These are phyloP conservation scores for Epichloe uncinata DNA, from an alignment of 2,329 filamentous ascomycete species.

Conservation along the genomic window DNA sequence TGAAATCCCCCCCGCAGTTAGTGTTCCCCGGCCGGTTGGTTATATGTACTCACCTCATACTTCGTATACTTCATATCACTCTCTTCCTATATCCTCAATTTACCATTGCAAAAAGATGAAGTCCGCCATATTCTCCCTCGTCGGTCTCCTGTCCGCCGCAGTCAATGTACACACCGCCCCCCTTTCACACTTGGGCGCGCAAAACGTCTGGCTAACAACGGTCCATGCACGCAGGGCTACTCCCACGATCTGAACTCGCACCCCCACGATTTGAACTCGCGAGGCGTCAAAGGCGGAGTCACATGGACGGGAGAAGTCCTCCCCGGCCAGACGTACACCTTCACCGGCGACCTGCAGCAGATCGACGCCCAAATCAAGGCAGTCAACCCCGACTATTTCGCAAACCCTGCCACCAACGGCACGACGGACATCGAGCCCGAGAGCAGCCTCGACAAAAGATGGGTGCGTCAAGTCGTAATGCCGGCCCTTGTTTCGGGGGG, in stretches of 20 bases:
- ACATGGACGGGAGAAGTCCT: constrained; percentile 1
- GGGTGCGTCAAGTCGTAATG: not conserved
- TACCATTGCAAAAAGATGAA: not conserved
- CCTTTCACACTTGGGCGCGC: not conserved
- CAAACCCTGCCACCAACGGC: not conserved
- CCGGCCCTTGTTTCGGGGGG: too few species aligned
- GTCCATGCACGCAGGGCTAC: not conserved
- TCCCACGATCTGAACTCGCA: not conserved
- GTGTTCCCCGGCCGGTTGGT: too few species aligned
- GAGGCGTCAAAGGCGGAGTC: not conserved
- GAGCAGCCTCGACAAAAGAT: not conserved
- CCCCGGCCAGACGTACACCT: not conserved
- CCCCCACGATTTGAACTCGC: not conserved
- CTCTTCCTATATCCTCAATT: too few species aligned
- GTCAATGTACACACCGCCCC: not conserved
- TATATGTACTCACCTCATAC: too few species aligned
- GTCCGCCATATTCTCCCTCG: not conserved
- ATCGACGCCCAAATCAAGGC: not conserved
- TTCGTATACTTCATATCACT: too few species aligned
- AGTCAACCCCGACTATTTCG: not conserved
- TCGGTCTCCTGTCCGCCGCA: not conserved
- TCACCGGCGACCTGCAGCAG: not conserved
- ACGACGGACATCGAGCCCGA: not conserved
- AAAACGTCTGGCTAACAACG: not conserved
- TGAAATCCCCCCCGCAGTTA: too few species aligned